Evolutionary conservation across 345 rosid species (phyloP), one percentile per base, ranked within the genome.

Genomic region (Sisymbrium irio): DNA sequence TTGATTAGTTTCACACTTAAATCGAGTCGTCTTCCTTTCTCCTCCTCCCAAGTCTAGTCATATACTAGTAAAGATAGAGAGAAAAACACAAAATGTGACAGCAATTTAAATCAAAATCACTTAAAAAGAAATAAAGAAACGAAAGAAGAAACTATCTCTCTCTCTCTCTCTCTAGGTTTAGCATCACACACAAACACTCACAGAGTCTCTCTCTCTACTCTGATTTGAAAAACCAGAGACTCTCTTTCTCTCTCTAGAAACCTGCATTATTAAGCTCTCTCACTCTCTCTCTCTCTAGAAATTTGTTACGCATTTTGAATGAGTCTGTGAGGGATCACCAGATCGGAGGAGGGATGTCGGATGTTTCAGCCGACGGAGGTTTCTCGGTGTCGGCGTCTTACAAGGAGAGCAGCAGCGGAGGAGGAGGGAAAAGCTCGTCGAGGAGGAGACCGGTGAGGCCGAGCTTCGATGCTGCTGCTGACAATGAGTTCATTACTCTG

Each of bases 401-500:
- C 76, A 93, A 83, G 78, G 97, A 94, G 28, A 72, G 80, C 20
- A 69, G 61, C 36, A 53, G 65, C 14, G 65, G 80, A 3, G 78
- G 69, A 4, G 66, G 77, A 33, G 82, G 89, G 40, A 87, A 79
- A 83, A 80, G 78, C 66, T 80, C 89, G 56, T 82, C 89, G 49
- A 77, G 97, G 65, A 81, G 99, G 75, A 78, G 97, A 27, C 80
- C 80, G 0, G 77, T 88, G 45, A 85, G 91, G 79, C 96, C 89
- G 33, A 92, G 97, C 86, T 87, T 95, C 60, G 99, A 95, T 77
- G 97, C 97, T 0, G 32, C 79, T 28, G 68, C 64, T 37, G 99
- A 95, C 54, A 95, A 88, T 63, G 97, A 95, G 83, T 84, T 95
- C 81, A 90, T 92, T 6, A 88, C 93, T 19, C 65, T 86, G 69